Base-by-base conservation (phyloP, 83 land plant species). In the Picea abies region DNA sequence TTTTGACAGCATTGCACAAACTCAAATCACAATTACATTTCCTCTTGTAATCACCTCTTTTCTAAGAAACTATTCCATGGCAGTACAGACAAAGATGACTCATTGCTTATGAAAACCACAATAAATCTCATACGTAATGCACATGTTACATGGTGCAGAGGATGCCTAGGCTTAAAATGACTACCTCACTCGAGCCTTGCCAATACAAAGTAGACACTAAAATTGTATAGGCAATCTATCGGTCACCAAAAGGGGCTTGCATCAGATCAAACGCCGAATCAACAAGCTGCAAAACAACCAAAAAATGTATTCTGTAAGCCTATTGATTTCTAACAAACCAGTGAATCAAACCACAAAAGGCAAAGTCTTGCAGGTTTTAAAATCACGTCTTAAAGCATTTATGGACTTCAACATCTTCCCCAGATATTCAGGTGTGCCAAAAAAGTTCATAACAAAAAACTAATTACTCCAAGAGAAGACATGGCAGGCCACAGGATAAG, bases 221-320 rank as follows among this genome's bases (percentile, higher is more conserved):
- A 56, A 12, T 56, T 56, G 22, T 17, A 70, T 37, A 70, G 49
- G 20, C 6, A 71, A 71, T 10, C 41, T 37, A 71, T 39, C 22
- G 75, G 41, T 71, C 75, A 8, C 75, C 75, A 37, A 71, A 71
- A 71, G 75, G 23, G 19, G 75, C 49, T 37, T 71, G 49, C 75
- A 71, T 71, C 75, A 71, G 49, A 37, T 37, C 75, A 71, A 71
- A 71, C 12, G 75, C 75, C 4, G 41, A 39, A n/a, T 71, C 75
- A 39, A 71, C 41, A n/a, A 71, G 41, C 75, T 71, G 75, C 75
- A 71, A 35, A 71, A 19, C 75, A 71, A 71, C 75, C 37, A 17
- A 71, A 37, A 15, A 44, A 71, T 71, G 37, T 71, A 17, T 35
- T 39, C 75, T 39, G 41, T 56, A 56, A 12, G 15, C 58, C 58